Conservation (phyloP, 257 asterid genomes). For the Ocimum tenuiflorum region DNA sequence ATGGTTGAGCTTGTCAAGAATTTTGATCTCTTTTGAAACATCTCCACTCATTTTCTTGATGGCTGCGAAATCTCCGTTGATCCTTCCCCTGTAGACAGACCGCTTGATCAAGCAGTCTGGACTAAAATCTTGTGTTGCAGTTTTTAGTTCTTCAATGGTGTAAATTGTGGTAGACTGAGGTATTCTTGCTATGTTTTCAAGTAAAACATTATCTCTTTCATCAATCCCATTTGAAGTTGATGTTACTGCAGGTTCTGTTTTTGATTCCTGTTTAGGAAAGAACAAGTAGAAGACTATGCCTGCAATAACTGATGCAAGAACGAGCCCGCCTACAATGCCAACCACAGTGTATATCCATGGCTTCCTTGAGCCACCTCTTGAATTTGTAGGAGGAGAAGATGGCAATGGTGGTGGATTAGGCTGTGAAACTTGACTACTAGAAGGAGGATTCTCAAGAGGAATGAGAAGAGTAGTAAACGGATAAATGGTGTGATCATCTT, state of each 20-base stretch:
- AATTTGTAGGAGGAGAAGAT: slow-evolving; percentile 22
- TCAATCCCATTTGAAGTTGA: background rate
- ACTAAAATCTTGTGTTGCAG: slow-evolving; percentile 54
- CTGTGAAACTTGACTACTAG: slow-evolving; percentile 31
- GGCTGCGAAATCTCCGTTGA: slow-evolving; percentile 75
- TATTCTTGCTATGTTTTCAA: background rate
- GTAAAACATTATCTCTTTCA: too few relatives aligned
- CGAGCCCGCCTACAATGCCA: slow-evolving; percentile 49
- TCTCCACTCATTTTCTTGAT: slow-evolving; percentile 69
- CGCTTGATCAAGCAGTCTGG: slow-evolving; percentile 44
- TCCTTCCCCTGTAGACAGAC: slow-evolving; percentile 56
- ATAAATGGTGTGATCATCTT: slow-evolving; percentile 19
- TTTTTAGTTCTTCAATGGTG: slow-evolving; percentile 44
- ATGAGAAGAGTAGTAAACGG: slow-evolving; percentile 64
- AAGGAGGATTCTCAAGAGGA: slow-evolving; percentile 55
- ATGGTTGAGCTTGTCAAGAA: slow-evolving; percentile 67
- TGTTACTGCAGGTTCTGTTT: slow-evolving; percentile 20
- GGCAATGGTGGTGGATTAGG: slow-evolving; percentile 15
- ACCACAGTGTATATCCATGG: slow-evolving; percentile 51
- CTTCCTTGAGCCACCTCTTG: slow-evolving; percentile 31
- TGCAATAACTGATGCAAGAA: slow-evolving; percentile 21
- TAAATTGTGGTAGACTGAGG: slow-evolving; percentile 52
- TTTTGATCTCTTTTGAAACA: slow-evolving; percentile 57
- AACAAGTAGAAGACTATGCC: background rate
- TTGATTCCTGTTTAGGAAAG: slow-evolving; percentile 18